phyloP scores from a whole-genome alignment of 805 yeast genomes.

The Candida xyloterini region DNA sequence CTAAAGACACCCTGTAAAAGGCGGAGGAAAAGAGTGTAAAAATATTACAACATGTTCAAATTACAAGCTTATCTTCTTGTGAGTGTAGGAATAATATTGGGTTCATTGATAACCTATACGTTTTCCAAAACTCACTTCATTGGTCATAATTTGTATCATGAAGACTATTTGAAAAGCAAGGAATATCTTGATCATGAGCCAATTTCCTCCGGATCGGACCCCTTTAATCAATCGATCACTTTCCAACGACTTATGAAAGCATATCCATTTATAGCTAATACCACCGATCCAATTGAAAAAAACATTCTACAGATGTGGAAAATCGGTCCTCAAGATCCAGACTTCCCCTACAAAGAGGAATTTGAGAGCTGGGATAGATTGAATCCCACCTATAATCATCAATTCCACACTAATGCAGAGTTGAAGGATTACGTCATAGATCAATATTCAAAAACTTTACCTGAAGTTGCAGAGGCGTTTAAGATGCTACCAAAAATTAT shows the following conservation, averaged over 20 bases:
- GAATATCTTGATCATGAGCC: slow-evolving; percentile 11
- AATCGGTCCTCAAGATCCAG: slow-evolving; percentile 9
- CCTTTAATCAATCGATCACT: slow-evolving; percentile 13
- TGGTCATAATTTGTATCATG: slow-evolving; percentile 5
- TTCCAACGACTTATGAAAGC: slow-evolving; percentile 8
- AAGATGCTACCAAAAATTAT: slow-evolving; percentile 46
- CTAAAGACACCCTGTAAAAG: too few species aligned
- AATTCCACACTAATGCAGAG: slow-evolving; percentile 11
- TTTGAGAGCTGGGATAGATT: slow-evolving; percentile 10
- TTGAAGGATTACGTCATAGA: slow-evolving; percentile 6
- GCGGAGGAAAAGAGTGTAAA: too few species aligned
- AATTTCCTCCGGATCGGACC: slow-evolving; percentile 12
- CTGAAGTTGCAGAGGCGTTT: slow-evolving; percentile 46
- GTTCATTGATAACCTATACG: slow-evolving; percentile 3
- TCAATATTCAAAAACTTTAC: slow-evolving; percentile 28
- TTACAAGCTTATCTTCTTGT: not conserved
- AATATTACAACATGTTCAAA: not conserved
- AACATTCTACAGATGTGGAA: slow-evolving; percentile 25
- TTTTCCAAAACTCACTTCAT: not conserved
- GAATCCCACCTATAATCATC: slow-evolving; percentile 20
- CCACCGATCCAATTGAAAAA: slow-evolving; percentile 15
- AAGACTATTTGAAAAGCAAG: slow-evolving; percentile 8
- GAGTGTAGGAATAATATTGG: slow-evolving; percentile 6
- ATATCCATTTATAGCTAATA: slow-evolving; percentile 8
- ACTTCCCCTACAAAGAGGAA: slow-evolving; percentile 14